Percentiles rank a stretch among this genome's conserved stretches.
These are phyloP conservation scores for Mycena latifolia DNA, from an alignment of 768 basidiomycete species.

Conservation along the genomic window DNA sequence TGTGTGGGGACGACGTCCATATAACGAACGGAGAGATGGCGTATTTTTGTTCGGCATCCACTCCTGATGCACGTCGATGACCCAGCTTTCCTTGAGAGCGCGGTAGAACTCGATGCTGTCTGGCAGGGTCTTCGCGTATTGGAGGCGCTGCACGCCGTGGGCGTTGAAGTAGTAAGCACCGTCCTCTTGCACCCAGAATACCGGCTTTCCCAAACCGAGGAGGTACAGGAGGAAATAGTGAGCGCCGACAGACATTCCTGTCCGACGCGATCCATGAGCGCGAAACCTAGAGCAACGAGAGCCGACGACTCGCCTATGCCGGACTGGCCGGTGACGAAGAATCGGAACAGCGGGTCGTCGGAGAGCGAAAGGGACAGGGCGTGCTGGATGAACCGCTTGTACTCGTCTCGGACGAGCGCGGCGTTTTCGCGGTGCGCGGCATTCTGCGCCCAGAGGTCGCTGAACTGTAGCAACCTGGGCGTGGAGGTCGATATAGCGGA, in stretches of 20 bases:
- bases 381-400: conserved; percentile 1
- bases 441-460: background rate
- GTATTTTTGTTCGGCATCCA: too few relatives aligned
- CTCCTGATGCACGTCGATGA: too few relatives aligned
- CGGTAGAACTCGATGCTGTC: background rate
- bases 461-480: background rate
- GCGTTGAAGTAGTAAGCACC: conserved; percentile 5
- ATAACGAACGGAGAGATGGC: too few relatives aligned
- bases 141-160: conserved; percentile 15
- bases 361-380: background rate
- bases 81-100: conserved; percentile 5
- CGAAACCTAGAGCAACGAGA: background rate
- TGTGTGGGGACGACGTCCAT: too few relatives aligned
- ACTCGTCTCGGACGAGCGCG: conserved; percentile 7
- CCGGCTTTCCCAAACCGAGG: conserved; percentile 15
- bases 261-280: conserved; percentile 7
- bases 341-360: background rate
- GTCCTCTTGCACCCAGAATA: conserved; percentile 11
- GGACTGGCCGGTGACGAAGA: conserved; percentile 11
- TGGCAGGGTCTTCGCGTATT: background rate
- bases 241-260: conserved; percentile 4
- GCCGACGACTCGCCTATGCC: conserved; percentile 10
- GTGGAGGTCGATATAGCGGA: conserved; percentile 8
- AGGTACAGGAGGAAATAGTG: conserved; percentile 18
- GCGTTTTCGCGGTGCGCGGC: background rate